Evolutionary conservation across 805 yeast genomes (phyloP).

Genomic region (Yarrowia osloensis): DNA sequence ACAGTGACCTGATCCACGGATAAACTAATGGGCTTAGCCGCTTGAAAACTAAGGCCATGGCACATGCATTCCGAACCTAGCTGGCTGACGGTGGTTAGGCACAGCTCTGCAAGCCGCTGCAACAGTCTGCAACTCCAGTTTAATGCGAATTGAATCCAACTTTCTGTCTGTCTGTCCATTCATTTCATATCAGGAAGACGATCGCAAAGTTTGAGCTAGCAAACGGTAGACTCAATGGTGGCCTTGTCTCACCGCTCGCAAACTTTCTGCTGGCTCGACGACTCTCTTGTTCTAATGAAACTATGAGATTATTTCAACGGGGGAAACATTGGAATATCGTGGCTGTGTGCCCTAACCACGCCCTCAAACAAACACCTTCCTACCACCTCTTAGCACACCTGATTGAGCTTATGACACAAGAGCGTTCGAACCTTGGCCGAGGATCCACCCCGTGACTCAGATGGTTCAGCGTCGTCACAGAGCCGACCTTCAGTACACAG

Average conservation of each 20-base stretch:
- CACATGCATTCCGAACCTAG: not conserved
- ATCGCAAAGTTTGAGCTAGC: not conserved
- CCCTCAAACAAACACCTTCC: too few relatives aligned
- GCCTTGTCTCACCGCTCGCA: not conserved
- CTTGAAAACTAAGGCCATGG: not conserved
- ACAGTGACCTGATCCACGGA: too few relatives aligned
- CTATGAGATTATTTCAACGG: not conserved
- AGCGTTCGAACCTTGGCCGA: not conserved
- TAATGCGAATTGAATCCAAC: not conserved
- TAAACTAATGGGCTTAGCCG: not conserved
- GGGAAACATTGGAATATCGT: not conserved
- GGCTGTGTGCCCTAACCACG: not conserved
- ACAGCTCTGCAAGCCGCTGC: not conserved
- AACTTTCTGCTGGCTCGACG: not conserved
- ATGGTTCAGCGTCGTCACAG: too few relatives aligned
- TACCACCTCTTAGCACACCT: too few relatives aligned
- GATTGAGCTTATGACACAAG: too few relatives aligned
- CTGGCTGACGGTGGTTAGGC: not conserved
- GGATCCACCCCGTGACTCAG: too few relatives aligned
- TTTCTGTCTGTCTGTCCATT: not conserved
- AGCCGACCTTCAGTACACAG: too few relatives aligned
- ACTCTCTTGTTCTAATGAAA: not conserved
- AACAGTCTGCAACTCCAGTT: not conserved
- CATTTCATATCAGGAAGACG: not conserved
- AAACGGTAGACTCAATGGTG: too few relatives aligned